Conservation (phyloP, 352 stramenopile genomes). For the Phytophthora crassamura region DNA sequence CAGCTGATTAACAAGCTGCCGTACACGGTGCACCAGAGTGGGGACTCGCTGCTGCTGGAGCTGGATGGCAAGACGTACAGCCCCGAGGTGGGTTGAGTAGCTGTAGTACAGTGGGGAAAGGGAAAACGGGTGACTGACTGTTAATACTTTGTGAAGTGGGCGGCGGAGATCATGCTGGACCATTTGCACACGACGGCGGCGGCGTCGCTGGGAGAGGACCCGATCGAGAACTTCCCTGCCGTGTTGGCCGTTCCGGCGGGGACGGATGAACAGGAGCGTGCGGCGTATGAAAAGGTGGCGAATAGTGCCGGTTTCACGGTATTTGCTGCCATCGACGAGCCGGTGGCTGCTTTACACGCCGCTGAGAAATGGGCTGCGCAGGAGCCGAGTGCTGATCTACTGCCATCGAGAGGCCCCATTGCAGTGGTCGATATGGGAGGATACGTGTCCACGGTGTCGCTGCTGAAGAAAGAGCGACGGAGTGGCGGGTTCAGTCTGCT, state of each 20-base stretch:
- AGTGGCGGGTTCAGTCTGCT: constrained; percentile 45
- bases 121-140: background rate
- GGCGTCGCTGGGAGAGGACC: constrained; percentile 51
- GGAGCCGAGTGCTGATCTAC: constrained; percentile 34
- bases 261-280: constrained; percentile 39
- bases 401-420: constrained; percentile 40
- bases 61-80: constrained; percentile 68
- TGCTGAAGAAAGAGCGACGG: constrained; percentile 47
- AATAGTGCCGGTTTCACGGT: constrained; percentile 65
- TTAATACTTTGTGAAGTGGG: constrained; percentile 45
- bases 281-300: constrained; percentile 54
- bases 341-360: constrained; percentile 67
- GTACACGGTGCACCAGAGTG: constrained; percentile 40
- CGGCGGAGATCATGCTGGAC: constrained; percentile 66
- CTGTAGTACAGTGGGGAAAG: background rate
- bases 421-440: constrained; percentile 80
- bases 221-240: constrained; percentile 49
- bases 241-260: constrained; percentile 61
- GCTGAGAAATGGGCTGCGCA: constrained; percentile 46
- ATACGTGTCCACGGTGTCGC: constrained; percentile 57
- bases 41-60: constrained; percentile 39
- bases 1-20: constrained; percentile 49
- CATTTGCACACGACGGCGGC: constrained; percentile 53
- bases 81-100: constrained; percentile 45
- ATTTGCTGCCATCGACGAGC: constrained; percentile 62